Conservation (phyloP, 2,329 filamentous ascomycete genomes). For the Fusarium buharicum region DNA sequence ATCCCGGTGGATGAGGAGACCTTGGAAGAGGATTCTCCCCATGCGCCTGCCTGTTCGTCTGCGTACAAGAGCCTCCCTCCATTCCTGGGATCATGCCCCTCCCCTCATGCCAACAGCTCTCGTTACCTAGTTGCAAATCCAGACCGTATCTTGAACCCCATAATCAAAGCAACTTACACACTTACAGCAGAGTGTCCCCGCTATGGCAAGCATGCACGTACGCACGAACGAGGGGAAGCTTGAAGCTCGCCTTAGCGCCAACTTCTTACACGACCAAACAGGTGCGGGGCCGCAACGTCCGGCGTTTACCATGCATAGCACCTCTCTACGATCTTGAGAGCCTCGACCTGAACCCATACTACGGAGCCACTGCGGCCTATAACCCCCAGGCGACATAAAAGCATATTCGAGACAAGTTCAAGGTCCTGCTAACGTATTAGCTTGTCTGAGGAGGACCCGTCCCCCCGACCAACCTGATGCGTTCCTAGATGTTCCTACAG, state of each 20-base stretch:
- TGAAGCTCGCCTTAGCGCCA: constrained; percentile 31
- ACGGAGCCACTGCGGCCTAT: not conserved
- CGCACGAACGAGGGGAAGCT: constrained; percentile 23
- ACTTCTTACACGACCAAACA: constrained; percentile 22
- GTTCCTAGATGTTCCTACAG: constrained; percentile 5
- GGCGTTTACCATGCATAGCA: constrained; percentile 7
- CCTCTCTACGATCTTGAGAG: not conserved
- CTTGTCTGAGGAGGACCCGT: constrained; percentile 1
- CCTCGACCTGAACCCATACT: not conserved
- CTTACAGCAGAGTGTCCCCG: constrained; percentile 12
- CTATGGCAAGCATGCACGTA: constrained; percentile 1
- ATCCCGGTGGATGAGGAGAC: not conserved
- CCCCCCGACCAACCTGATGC: not conserved
- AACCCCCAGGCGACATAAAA: not conserved
- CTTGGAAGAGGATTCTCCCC: constrained; percentile 7
- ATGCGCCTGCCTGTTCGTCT: not conserved
- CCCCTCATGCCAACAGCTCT: constrained; percentile 13
- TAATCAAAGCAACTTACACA: constrained; percentile 24
- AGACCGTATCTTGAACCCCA: constrained; percentile 27
- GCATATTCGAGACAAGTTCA: not conserved
- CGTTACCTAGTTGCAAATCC: constrained; percentile 6
- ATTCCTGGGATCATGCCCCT: not conserved
- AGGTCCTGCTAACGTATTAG: not conserved
- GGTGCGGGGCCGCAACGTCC: constrained; percentile 38
- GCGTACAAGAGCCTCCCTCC: constrained; percentile 13